These are phyloP conservation scores for Aplosporella prunicola DNA, from an alignment of 2,329 filamentous ascomycete genomes.

Conservation along the genomic window DNA sequence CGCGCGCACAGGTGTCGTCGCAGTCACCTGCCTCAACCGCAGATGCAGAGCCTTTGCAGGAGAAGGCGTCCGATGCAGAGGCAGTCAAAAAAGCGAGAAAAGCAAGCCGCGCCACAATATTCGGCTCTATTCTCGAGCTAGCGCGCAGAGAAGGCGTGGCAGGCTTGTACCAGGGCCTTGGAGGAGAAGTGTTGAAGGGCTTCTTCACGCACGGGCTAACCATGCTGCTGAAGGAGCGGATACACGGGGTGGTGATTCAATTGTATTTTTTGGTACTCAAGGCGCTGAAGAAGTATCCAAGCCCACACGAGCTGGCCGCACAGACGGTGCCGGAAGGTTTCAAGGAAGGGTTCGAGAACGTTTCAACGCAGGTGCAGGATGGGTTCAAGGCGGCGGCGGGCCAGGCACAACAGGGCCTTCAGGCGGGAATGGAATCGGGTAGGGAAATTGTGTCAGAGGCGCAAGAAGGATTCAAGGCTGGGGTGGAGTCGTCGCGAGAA, in stretches of 20 bases:
- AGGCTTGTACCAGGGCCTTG: conserved; percentile 67
- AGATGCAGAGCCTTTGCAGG: conserved; percentile 13
- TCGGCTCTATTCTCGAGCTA: conserved; percentile 52
- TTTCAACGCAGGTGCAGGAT: neutral
- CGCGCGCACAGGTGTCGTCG: conserved; percentile 57
- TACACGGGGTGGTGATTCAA: conserved; percentile 63
- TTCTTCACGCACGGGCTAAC: conserved; percentile 81
- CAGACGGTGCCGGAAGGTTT: conserved; percentile 12
- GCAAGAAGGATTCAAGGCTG: conserved; percentile 19
- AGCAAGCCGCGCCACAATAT: conserved; percentile 43
- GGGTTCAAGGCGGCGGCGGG: neutral
- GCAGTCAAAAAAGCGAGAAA: neutral
- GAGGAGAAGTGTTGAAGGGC: conserved; percentile 67
- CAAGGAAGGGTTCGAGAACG: conserved; percentile 8
- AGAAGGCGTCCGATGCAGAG: conserved; percentile 2
- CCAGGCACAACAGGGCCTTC: neutral
- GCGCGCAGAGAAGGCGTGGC: conserved; percentile 54
- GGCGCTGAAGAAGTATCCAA: conserved; percentile 31
- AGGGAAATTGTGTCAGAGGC: conserved; percentile 8
- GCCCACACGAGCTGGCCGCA: conserved; percentile 30
- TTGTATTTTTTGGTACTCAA: conserved; percentile 59
- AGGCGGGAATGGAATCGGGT: neutral
- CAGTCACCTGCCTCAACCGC: conserved; percentile 18
- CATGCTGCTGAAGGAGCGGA: conserved; percentile 73
- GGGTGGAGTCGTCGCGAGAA: conserved; percentile 20